phyloP scores from a whole-genome alignment of 805 yeast genomes.

The Ogataea sp. region DNA sequence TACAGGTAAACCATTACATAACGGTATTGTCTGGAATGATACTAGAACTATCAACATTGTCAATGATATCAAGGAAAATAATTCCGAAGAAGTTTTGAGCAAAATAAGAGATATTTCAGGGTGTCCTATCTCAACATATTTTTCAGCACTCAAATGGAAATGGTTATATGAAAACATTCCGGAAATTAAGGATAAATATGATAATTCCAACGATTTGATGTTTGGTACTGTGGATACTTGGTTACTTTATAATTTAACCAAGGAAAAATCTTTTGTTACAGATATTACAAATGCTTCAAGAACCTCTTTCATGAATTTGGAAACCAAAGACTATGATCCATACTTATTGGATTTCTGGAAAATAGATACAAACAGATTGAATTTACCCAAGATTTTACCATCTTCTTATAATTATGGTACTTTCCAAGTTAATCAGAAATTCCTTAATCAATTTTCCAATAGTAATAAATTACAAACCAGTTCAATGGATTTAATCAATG shows the following conservation, averaged over 20 bases:
- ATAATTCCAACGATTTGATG: conserved; percentile 68
- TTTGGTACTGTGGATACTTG: conserved; percentile 94
- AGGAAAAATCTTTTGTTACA: conserved; percentile 61
- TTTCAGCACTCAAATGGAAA: conserved; percentile 80
- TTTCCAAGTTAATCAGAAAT: conserved; percentile 51
- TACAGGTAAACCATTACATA: conserved; percentile 76
- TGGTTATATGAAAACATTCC: conserved; percentile 84
- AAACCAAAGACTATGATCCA: conserved; percentile 66
- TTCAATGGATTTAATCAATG: conserved; percentile 39
- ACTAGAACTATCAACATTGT: conserved; percentile 76
- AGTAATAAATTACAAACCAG: conserved; percentile 16
- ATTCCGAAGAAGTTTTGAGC: conserved; percentile 47
- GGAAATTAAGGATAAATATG: conserved; percentile 57
- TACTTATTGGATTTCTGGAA: conserved; percentile 73
- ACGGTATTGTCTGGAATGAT: conserved; percentile 96
- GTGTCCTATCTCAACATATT: conserved; percentile 83
- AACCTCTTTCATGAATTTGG: conserved; percentile 82
- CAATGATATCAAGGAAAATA: conserved; percentile 46
- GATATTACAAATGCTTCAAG: conserved; percentile 91
- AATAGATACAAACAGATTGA: conserved; percentile 56
- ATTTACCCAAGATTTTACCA: conserved; percentile 70
- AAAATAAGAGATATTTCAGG: conserved; percentile 64
- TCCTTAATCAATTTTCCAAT: conserved; percentile 1
- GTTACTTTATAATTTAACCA: conserved; percentile 79
- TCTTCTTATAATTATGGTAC: conserved; percentile 74